Percentiles rank a stretch among this genome's conserved stretches.
These are phyloP conservation scores for Nakaseomyces uthaithaninus DNA, from an alignment of 1,139 yeast species.

Conservation along the genomic window DNA sequence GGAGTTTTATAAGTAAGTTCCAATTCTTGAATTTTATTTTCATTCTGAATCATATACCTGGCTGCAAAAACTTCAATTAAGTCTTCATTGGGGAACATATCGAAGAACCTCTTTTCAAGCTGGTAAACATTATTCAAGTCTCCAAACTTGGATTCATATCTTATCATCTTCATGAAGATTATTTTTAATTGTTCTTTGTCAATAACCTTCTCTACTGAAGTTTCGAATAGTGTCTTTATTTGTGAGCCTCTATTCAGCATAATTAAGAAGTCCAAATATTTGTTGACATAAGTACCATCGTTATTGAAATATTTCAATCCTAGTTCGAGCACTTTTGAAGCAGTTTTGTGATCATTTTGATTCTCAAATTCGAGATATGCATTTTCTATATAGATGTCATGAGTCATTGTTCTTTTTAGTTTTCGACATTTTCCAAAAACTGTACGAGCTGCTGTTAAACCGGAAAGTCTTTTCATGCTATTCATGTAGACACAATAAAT, in stretches of 20 bases:
- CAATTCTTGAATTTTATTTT: conserved; percentile 26
- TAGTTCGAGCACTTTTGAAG: conserved; percentile 69
- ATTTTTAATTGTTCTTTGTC: conserved; percentile 33
- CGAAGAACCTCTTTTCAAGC: conserved; percentile 59
- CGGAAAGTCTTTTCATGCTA: conserved; percentile 51
- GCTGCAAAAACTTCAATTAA: conserved; percentile 32
- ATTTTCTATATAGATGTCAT: conserved; percentile 72
- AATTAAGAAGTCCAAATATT: conserved; percentile 68
- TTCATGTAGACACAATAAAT: conserved; percentile 51
- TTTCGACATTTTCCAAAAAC: conserved; percentile 53
- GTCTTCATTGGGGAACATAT: conserved; percentile 53
- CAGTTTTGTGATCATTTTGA: conserved; percentile 51
- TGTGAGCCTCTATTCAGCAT: conserved; percentile 69
- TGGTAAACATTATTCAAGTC: conserved; percentile 60
- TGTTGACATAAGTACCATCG: conserved; percentile 55
- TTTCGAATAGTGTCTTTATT: conserved; percentile 76
- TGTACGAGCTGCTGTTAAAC: conserved; percentile 65
- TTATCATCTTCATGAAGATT: conserved; percentile 42
- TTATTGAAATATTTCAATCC: conserved; percentile 56
- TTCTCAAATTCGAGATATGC: conserved; percentile 76
- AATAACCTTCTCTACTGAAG: conserved; percentile 41
- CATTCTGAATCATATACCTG: conserved; percentile 33
- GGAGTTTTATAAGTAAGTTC: conserved; percentile 21
- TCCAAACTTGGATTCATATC: conserved; percentile 53
- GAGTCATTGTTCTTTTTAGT: conserved; percentile 45